Percentiles rank a stretch among this genome's conserved stretches.
Evolutionary conservation across 2,329 filamentous ascomycete genomes (phyloP).

Genomic region (Chrysoporthe deuterocubensis): DNA sequence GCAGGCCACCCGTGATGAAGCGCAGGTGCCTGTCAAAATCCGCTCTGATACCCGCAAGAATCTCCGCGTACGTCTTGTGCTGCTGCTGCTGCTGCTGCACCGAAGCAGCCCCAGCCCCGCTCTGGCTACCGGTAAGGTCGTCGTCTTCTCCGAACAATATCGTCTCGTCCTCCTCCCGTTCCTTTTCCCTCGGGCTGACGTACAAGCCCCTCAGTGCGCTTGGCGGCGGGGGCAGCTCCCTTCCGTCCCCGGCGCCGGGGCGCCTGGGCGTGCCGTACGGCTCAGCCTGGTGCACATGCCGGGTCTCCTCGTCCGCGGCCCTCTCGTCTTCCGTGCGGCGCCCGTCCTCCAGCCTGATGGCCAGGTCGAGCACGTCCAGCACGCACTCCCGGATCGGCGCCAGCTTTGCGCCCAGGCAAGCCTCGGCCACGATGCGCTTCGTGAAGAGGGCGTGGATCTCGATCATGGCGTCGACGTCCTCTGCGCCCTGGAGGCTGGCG

Average conservation of each 20-base stretch:
- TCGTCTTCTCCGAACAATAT: constrained; percentile 35
- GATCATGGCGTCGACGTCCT: constrained; percentile 83
- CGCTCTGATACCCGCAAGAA: constrained; percentile 59
- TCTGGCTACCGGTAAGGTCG: constrained; percentile 25
- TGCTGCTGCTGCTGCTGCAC: background rate
- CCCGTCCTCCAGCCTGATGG: constrained; percentile 69
- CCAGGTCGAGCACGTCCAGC: constrained; percentile 76
- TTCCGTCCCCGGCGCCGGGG: constrained; percentile 28
- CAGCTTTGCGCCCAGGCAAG: constrained; percentile 71
- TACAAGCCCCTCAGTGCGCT: constrained; percentile 27
- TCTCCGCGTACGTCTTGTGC: constrained; percentile 51
- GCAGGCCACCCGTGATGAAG: constrained; percentile 75
- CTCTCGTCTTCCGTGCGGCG: constrained; percentile 47
- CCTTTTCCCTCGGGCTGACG: constrained; percentile 37
- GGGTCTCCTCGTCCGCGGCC: constrained; percentile 36
- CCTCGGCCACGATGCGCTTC: constrained; percentile 65
- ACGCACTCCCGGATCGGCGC: constrained; percentile 73
- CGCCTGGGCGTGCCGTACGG: constrained; percentile 18
- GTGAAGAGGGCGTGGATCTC: constrained; percentile 68
- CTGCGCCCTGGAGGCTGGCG: constrained; percentile 59
- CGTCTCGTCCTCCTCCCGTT: constrained; percentile 33
- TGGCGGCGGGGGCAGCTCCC: constrained; percentile 34
- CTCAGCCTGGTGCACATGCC: constrained; percentile 17
- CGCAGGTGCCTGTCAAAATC: constrained; percentile 69
- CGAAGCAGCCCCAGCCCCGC: background rate